Conservation (phyloP, 371 early-diverging fungal genomes). For the Mucor velutinosus region DNA sequence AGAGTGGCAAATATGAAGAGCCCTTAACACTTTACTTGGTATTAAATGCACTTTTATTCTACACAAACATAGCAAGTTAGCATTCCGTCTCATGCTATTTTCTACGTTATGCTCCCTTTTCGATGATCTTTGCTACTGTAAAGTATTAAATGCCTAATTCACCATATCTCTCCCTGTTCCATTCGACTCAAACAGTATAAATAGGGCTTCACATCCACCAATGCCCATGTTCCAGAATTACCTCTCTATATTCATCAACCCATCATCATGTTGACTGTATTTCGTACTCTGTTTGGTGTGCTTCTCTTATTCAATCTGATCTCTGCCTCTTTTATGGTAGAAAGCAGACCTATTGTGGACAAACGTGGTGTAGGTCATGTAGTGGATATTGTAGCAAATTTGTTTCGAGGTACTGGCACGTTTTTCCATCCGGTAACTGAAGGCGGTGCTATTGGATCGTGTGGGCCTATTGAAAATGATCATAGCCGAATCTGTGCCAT, state of each 20-base stretch:
- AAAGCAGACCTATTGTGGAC: not conserved
- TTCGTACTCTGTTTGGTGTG: not conserved
- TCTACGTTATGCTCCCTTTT: not conserved
- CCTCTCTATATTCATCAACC: not conserved
- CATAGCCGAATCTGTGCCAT: slow-evolving; percentile 35
- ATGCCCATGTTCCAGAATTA: not conserved
- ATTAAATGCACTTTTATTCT: not conserved
- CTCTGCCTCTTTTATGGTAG: not conserved
- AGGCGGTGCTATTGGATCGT: slow-evolving; percentile 29
- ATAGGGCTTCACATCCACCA: not conserved
- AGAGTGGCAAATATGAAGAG: not conserved
- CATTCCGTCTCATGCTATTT: not conserved
- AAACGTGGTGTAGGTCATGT: slow-evolving; percentile 6
- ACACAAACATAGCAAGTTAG: not conserved
- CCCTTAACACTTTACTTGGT: not conserved
- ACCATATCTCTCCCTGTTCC: not conserved
- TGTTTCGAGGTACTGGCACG: slow-evolving; percentile 26
- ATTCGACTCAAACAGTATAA: not conserved
- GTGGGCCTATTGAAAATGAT: slow-evolving; percentile 26
- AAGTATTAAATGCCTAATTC: not conserved
- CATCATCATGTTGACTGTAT: not conserved
- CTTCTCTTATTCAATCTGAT: slow-evolving; percentile 1
- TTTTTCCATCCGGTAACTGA: slow-evolving; percentile 36
- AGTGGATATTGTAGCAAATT: slow-evolving; percentile 10
- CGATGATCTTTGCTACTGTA: not conserved